Evolutionary conservation across 1,284 basidiomycete species (phyloP).

Genomic region (Rhizoctonia solani): DNA sequence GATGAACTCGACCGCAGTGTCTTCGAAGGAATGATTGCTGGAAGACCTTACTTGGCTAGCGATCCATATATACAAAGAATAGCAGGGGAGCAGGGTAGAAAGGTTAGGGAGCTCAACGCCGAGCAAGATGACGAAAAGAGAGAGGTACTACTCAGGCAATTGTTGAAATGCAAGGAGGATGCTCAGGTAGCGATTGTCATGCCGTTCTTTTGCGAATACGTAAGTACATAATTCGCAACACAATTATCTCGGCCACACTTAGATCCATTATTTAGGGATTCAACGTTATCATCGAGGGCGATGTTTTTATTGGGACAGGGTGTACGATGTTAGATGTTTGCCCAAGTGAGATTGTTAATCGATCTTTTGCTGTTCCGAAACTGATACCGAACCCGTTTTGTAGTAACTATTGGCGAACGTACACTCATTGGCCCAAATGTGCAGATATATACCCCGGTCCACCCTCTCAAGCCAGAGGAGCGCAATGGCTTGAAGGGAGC

Average conservation of each 20-base stretch:
- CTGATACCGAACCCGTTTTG: constrained; percentile 33
- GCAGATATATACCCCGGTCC: constrained; percentile 47
- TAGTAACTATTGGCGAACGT: constrained; percentile 47
- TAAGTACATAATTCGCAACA: constrained; percentile 40
- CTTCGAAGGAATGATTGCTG: constrained; percentile 42
- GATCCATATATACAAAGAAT: constrained; percentile 44
- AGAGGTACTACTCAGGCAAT: constrained; percentile 39
- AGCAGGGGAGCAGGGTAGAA: constrained; percentile 35
- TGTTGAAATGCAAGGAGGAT: constrained; percentile 38
- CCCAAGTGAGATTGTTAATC: constrained; percentile 43
- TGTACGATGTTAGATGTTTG: constrained; percentile 46
- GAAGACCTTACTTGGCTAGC: constrained; percentile 41
- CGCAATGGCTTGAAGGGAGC: constrained; percentile 38
- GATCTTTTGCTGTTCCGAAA: constrained; percentile 25
- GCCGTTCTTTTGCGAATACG: constrained; percentile 46
- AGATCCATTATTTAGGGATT: constrained; percentile 41
- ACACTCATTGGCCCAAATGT: constrained; percentile 49
- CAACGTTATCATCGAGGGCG: constrained; percentile 45
- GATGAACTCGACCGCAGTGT: constrained; percentile 32
- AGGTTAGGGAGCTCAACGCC: constrained; percentile 40
- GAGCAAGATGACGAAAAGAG: constrained; percentile 39
- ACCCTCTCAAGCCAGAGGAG: constrained; percentile 49
- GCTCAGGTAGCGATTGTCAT: constrained; percentile 35
- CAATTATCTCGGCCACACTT: not conserved
- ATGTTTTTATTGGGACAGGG: constrained; percentile 45